These are phyloP conservation scores for Theileria luwenshuni DNA, from an alignment of 169 alveolate genomes.

Conservation along the genomic window DNA sequence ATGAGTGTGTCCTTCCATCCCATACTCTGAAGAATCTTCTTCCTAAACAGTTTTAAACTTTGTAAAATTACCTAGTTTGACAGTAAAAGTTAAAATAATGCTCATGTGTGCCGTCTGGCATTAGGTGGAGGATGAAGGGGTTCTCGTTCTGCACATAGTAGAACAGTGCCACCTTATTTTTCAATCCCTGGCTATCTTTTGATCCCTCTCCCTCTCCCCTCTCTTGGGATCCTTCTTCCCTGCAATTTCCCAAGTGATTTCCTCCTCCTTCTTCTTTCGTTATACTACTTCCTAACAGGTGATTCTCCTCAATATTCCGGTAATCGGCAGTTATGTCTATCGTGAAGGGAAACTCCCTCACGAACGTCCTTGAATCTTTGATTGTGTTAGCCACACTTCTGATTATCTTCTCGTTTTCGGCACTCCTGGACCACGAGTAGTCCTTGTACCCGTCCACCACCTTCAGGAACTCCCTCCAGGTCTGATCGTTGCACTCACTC, in stretches of 20 bases:
- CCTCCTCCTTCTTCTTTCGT: not conserved
- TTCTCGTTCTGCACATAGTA: slow-evolving; percentile 17
- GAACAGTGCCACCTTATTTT: slow-evolving; percentile 23
- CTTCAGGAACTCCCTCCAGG: slow-evolving; percentile 37
- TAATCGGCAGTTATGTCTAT: slow-evolving; percentile 35
- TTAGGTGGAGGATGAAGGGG: slow-evolving; percentile 12
- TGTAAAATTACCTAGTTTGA: slow-evolving; percentile 26
- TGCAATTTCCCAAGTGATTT: not conserved
- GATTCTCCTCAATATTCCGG: not conserved
- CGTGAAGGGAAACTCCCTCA: slow-evolving; percentile 57
- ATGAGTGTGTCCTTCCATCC: slow-evolving; percentile 39
- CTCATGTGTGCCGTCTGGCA: slow-evolving; percentile 25
- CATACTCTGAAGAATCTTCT: slow-evolving; percentile 13
- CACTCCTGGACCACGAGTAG: slow-evolving; percentile 53
- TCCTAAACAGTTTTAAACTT: slow-evolving; percentile 10
- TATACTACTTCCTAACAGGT: not conserved
- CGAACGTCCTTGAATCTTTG: slow-evolving; percentile 40
- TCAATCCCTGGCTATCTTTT: not conserved
- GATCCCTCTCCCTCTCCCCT: not conserved
- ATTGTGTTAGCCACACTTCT: slow-evolving; percentile 20
- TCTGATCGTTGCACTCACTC: slow-evolving; percentile 19
- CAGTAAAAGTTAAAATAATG: slow-evolving; percentile 31
- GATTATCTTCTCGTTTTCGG: slow-evolving; percentile 25
- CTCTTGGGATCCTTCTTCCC: not conserved
- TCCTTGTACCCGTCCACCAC: slow-evolving; percentile 42